phyloP scores from a whole-genome alignment of 169 alveolate genomes.

The Plasmodium inui region DNA sequence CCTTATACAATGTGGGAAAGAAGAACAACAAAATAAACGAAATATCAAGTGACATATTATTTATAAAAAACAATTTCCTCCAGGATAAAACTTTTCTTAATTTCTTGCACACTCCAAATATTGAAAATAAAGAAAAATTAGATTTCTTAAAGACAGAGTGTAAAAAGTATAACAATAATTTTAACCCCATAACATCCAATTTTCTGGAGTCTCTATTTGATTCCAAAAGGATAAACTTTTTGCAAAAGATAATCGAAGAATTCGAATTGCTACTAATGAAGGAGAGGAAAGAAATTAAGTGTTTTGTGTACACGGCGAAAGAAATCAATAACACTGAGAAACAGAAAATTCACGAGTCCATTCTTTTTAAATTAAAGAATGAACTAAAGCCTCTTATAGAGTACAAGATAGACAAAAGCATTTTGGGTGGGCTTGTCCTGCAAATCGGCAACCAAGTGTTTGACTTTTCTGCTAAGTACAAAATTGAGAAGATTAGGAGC shows the following conservation, averaged over 20 bases:
- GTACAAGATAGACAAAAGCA: constrained; percentile 38
- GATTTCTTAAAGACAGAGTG: constrained; percentile 61
- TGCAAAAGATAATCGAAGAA: constrained; percentile 60
- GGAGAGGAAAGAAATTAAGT: constrained; percentile 69
- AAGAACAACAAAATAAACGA: constrained; percentile 54
- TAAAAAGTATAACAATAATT: constrained; percentile 57
- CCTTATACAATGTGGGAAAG: constrained; percentile 68
- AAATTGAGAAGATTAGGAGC: constrained; percentile 61
- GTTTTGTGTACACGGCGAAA: constrained; percentile 63
- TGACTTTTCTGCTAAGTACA: constrained; percentile 71
- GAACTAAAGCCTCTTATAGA: constrained; percentile 57
- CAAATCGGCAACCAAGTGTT: constrained; percentile 69
- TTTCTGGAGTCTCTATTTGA: constrained; percentile 65
- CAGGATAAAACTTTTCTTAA: constrained; percentile 37
- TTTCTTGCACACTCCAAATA: constrained; percentile 67
- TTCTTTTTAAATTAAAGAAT: constrained; percentile 26
- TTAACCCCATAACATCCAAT: constrained; percentile 38
- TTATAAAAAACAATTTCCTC: constrained; percentile 50
- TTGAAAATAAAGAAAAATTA: constrained; percentile 32
- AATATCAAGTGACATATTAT: constrained; percentile 51
- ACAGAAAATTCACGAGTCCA: constrained; percentile 51
- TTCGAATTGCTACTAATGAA: constrained; percentile 57
- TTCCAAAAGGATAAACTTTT: constrained; percentile 49
- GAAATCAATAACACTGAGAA: constrained; percentile 46
- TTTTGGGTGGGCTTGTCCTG: constrained; percentile 58